Conservation (phyloP, 1,139 yeast genomes). For the Kurtzmaniella quercitrusa region DNA sequence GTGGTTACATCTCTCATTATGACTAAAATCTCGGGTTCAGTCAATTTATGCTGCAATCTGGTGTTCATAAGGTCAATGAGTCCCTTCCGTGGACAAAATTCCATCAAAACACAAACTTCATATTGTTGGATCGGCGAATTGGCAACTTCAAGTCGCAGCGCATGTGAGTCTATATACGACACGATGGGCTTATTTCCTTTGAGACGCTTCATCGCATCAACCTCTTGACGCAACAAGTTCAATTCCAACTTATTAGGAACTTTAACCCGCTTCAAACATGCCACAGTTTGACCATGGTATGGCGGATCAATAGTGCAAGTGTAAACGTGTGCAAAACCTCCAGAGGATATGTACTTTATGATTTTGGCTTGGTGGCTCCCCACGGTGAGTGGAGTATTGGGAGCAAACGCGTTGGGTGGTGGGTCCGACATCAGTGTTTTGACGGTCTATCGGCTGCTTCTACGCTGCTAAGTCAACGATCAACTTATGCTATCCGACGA, state of each 20-base stretch:
- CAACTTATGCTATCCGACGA: background rate
- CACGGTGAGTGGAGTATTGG: conserved; percentile 60
- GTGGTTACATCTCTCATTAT: conserved; percentile 80
- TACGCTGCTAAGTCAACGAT: background rate
- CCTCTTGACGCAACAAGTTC: conserved; percentile 68
- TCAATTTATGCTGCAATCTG: conserved; percentile 74
- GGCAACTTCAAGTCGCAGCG: conserved; percentile 51
- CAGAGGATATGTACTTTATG: conserved; percentile 60
- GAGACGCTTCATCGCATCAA: conserved; percentile 78
- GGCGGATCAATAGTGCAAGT: conserved; percentile 56
- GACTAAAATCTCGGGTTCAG: conserved; percentile 75
- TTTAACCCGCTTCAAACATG: conserved; percentile 71
- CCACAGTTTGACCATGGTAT: conserved; percentile 43
- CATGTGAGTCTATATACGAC: conserved; percentile 90
- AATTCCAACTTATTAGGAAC: conserved; percentile 72
- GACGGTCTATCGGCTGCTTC: background rate
- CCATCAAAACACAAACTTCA: conserved; percentile 92
- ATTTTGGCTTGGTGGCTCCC: conserved; percentile 61
- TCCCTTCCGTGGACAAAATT: conserved; percentile 82
- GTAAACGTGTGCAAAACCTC: conserved; percentile 81
- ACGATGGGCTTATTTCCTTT: conserved; percentile 78
- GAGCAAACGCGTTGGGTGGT: conserved; percentile 56
- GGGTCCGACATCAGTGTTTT: conserved; percentile 20
- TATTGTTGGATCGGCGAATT: conserved; percentile 46
- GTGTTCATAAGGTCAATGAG: conserved; percentile 92